Evolutionary conservation across 2,329 filamentous ascomycete genomes (phyloP), one percentile per base, ranked within the genome.

Genomic region (Neonectria ditissima): DNA sequence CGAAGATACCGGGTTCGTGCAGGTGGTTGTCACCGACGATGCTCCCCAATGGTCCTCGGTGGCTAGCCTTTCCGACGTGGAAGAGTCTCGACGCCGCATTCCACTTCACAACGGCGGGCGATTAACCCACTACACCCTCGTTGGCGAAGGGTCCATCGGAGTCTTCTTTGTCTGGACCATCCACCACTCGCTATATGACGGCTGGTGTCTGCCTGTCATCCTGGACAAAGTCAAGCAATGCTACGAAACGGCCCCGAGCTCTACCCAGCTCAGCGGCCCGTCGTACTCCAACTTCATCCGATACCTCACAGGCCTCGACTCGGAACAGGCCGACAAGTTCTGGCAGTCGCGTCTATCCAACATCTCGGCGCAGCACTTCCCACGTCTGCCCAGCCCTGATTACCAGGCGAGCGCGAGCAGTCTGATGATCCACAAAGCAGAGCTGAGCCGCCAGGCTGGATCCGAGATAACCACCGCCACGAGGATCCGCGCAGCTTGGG

Each of bases 131-230:
- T 72, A 68, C 37, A 24, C 22, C 0, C 14, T 72, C 0, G 28
- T 65, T 7, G 45, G 57, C 1, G 34, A 63, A 41, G 20, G 0
- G 0, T 24, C 26, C 13, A 5, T 16, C 0, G 26, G 47, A 0
- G 10, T 47, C 5, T 62, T 16, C 4, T 70, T 76, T 7, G 67
- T 74, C 0, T 76, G 72, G 65, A 74, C 72, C 5, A 63, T 71
- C 2, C 74, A 76, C 11, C 74, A 76, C 44, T 61, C 73, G 0
- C 18, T 75, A 0, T 76, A 76, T 4, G 74, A 76, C 14, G 74
- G 74, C 8, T 75, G 72, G 70, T 73, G 65, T 56, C 22, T 73
- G 14, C 69, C 69, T 41, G 39, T 73, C 4, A 60, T 73, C 2
- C 56, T 73, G 0, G 61, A 73, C 16, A 71, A 65, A 39, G 50